Evolutionary conservation across 768 basidiomycete species (phyloP).

Genomic region (Tylopilus vinaceipallidus): DNA sequence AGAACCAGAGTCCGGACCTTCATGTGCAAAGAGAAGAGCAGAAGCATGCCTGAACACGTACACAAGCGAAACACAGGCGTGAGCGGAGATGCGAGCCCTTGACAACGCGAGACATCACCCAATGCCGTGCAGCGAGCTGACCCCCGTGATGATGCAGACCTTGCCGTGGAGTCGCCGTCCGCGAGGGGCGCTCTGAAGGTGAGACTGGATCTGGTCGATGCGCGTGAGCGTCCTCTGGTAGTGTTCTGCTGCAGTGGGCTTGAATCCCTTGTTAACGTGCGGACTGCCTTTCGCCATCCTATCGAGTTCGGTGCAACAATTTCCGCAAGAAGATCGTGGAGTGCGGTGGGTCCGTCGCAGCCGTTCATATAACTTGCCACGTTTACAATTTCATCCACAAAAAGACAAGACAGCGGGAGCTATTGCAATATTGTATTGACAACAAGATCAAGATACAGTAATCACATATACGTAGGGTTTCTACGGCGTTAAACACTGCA

Average conservation of each 20-base stretch:
- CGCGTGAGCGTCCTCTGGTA: conserved; percentile 62
- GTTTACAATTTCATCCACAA: background rate
- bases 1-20: conserved; percentile 47
- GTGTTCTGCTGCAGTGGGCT: conserved; percentile 44
- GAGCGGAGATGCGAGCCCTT: conserved; percentile 8
- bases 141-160: conserved; percentile 87
- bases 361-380: background rate
- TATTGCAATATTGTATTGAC: conserved; percentile 13
- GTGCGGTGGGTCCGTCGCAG: background rate
- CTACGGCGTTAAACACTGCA: background rate
- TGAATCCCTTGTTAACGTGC: conserved; percentile 2
- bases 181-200: conserved; percentile 55
- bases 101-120: conserved; percentile 49
- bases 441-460: conserved; percentile 10
- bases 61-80: conserved; percentile 2
- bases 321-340: background rate
- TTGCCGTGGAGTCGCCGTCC: conserved; percentile 64
- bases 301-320: background rate
- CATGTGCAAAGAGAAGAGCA: conserved; percentile 72
- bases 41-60: conserved; percentile 59
- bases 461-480: conserved; percentile 7
- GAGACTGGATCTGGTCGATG: conserved; percentile 64
- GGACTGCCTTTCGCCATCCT: conserved; percentile 20
- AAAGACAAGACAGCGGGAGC: background rate
- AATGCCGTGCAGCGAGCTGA: conserved; percentile 83